These are phyloP conservation scores for Naematelia encephala DNA, from an alignment of 768 basidiomycete species.

Conservation along the genomic window DNA sequence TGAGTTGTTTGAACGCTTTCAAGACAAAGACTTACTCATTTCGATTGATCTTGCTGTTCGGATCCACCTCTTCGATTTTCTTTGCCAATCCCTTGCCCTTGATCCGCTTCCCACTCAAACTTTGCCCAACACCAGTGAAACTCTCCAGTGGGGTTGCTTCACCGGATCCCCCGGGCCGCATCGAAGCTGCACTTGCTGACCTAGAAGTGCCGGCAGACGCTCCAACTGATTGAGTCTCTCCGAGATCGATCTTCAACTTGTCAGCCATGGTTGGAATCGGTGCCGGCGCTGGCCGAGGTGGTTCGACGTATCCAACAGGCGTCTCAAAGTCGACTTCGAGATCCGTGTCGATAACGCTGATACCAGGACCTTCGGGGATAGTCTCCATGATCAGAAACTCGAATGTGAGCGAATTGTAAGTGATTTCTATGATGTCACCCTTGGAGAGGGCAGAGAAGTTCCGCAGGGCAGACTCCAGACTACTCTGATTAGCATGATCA, in stretches of 20 bases:
- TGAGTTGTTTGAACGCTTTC: too few species aligned
- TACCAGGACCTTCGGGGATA: slow-evolving; percentile 78
- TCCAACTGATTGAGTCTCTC: slow-evolving; percentile 57
- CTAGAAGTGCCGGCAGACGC: slow-evolving; percentile 76
- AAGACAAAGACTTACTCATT: slow-evolving; percentile 67
- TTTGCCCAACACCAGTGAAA: slow-evolving; percentile 94
- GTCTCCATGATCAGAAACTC: slow-evolving; percentile 91
- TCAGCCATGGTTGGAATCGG: slow-evolving; percentile 90
- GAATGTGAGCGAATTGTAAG: slow-evolving; percentile 93
- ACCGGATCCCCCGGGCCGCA: slow-evolving; percentile 17
- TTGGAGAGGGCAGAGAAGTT: slow-evolving; percentile 89
- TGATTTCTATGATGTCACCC: slow-evolving; percentile 96
- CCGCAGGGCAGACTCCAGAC: slow-evolving; percentile 89
- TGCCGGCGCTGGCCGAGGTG: slow-evolving; percentile 75
- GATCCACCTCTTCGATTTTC: slow-evolving; percentile 71
- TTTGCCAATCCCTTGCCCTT: slow-evolving; percentile 90
- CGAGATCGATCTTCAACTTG: slow-evolving; percentile 84
- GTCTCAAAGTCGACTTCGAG: slow-evolving; percentile 96
- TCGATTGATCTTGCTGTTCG: slow-evolving; percentile 80
- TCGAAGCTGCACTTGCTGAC: slow-evolving; percentile 57
- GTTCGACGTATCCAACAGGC: slow-evolving; percentile 81
- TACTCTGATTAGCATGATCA: slow-evolving; percentile 48
- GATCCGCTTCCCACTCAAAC: slow-evolving; percentile 81
- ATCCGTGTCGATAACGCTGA: slow-evolving; percentile 89
- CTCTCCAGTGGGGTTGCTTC: slow-evolving; percentile 59